Base-by-base conservation (phyloP, 805 yeast species). In the Wickerhamomyces bovis region DNA sequence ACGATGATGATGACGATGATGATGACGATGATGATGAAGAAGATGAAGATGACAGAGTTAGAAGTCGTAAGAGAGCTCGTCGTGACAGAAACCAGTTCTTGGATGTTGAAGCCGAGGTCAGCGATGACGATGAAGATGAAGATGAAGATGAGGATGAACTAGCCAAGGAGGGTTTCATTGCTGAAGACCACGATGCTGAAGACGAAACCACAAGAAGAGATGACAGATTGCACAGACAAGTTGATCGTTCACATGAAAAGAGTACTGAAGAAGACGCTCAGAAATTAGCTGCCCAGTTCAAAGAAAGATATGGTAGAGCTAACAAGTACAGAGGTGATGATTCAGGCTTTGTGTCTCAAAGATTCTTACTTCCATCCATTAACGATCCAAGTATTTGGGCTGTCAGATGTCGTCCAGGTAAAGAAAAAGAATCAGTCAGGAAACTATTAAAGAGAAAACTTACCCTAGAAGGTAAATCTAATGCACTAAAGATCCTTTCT, bases 101-200 rank as follows among this genome's bases (percentile, higher is more conserved):
- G 68, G 99, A 94, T 86, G 95, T 94, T 45, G 98, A 94, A 73
- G 99, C 97, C 49, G 98, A 92, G 66, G 99, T 94, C 48, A 96
- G 92, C 65, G 98, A 92, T 51, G 98, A 94, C 55, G 98, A 94
- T 46, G 98, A 92, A 54, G 92, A 89, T 52, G 98, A 90, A 51
- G 98, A 89, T 42, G 98, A 92, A 52, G 98, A 85, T 55, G 87
- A 81, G 55, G 90, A 95, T n/a, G 97, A 86, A 52, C 69, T 87
- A 26, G 79, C 85, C 40, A 80, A 89, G 58, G 95, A 85, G 63
- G 92, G 89, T 60, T 86, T 86, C 62, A 80, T 86, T 53, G 80
- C 87, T 2, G 86, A 80, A 53, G 96, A 87, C 53, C 85, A 80
- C 43, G 80, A 76, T 33, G 83, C 75, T 42, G 81, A 76, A 38